A percentile compares a stretch with the other conserved stretches of the same genome.
phyloP scores from a whole-genome alignment of 23 red algal species.

The Gracilaria domingensis region DNA sequence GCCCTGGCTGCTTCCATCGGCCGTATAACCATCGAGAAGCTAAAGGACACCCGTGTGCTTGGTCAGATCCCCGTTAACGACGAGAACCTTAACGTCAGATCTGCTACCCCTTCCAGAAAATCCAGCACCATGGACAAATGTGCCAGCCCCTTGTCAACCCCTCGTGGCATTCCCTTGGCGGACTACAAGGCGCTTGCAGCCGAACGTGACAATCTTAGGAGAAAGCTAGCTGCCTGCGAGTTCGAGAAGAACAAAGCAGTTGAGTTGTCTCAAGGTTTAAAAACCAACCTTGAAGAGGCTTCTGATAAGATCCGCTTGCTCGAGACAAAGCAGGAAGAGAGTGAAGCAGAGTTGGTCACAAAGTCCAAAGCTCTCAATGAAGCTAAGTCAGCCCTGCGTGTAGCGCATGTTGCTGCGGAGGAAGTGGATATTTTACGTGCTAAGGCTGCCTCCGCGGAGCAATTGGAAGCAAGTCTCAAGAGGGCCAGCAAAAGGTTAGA shows the following conservation, averaged over 20 bases:
- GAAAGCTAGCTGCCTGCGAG: slow-evolving; percentile 44
- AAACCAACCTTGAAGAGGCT: slow-evolving; percentile 61
- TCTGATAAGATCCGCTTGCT: slow-evolving; percentile 45
- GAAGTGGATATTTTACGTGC: slow-evolving; percentile 59
- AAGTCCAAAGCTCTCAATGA: slow-evolving; percentile 54
- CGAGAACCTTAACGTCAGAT: slow-evolving; percentile 5
- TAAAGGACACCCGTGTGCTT: slow-evolving; percentile 26
- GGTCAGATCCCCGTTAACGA: slow-evolving; percentile 28
- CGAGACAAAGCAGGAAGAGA: slow-evolving; percentile 13
- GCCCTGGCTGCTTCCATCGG: slow-evolving; percentile 43
- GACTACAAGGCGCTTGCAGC: slow-evolving; percentile 69
- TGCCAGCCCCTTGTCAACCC: slow-evolving; percentile 19
- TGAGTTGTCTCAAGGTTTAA: slow-evolving; percentile 27
- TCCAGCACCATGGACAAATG: not conserved
- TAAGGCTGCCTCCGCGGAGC: slow-evolving; percentile 42
- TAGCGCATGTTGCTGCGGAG: slow-evolving; percentile 52
- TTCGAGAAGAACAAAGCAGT: slow-evolving; percentile 31
- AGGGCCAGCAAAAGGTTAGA: slow-evolving; percentile 65
- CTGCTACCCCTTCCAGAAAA: not conserved
- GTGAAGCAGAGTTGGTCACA: slow-evolving; percentile 15
- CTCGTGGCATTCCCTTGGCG: slow-evolving; percentile 32
- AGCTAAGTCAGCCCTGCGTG: slow-evolving; percentile 33
- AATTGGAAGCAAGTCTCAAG: slow-evolving; percentile 59
- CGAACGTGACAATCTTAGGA: slow-evolving; percentile 51
- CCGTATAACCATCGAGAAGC: slow-evolving; percentile 23